Conservation (phyloP, 768 basidiomycete genomes). For the Brasilioporus rufonigricans region DNA sequence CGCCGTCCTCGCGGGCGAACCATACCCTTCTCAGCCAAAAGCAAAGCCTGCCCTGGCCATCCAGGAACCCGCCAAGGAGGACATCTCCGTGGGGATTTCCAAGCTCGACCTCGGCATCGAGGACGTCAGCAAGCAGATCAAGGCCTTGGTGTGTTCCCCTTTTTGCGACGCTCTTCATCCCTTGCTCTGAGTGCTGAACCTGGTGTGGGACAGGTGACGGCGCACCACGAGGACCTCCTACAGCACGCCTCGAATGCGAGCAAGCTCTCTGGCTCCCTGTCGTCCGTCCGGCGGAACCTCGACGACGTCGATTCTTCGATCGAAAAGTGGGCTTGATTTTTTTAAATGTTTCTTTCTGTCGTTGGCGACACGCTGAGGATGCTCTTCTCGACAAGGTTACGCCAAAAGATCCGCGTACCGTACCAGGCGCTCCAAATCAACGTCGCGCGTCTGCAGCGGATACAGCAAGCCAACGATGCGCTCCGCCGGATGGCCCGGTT, state of each 20-base stretch:
- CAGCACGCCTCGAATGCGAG: constrained; percentile 75
- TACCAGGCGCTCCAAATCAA: constrained; percentile 71
- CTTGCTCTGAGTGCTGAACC: not conserved
- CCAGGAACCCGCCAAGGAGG: constrained; percentile 70
- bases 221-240: constrained; percentile 80
- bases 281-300: constrained; percentile 65
- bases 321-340: constrained; percentile 56
- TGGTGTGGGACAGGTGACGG: constrained; percentile 58
- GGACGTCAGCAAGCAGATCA: constrained; percentile 89
- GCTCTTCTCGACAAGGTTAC: constrained; percentile 73
- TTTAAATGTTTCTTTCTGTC: not conserved
- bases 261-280: constrained; percentile 67
- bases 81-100: constrained; percentile 85
- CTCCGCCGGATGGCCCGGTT: constrained; percentile 84
- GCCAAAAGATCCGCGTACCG: constrained; percentile 81
- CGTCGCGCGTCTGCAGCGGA: constrained; percentile 69
- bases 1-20: constrained; percentile 79
- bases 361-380: not conserved
- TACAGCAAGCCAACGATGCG: constrained; percentile 83
- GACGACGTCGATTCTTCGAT: constrained; percentile 72
- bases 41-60: constrained; percentile 22
- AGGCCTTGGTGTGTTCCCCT: constrained; percentile 59
- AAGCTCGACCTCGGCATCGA: constrained; percentile 88
- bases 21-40: constrained; percentile 48
- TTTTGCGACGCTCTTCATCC: not conserved